Evolutionary conservation across 164 flowering plant genomes (phyloP).

Genomic region (Dillenia suffruticosa): DNA sequence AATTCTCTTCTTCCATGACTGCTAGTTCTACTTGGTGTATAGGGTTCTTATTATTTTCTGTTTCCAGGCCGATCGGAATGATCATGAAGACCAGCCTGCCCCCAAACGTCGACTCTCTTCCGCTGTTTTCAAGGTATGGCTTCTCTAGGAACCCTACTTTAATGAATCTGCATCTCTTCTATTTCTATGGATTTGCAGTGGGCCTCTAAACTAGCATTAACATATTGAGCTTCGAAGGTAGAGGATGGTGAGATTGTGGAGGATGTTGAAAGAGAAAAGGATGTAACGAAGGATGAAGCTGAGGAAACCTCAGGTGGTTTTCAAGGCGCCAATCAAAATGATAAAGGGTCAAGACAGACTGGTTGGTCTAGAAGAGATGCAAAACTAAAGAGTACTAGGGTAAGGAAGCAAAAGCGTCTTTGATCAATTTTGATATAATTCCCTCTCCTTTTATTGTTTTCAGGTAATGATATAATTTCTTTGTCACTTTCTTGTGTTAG

Average conservation of each 20-base stretch:
- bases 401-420: slow-evolving; percentile 17
- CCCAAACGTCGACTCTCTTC: slow-evolving; percentile 79
- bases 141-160: background rate
- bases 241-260: slow-evolving; percentile 74
- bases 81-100: slow-evolving; percentile 66
- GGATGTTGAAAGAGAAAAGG: slow-evolving; percentile 31
- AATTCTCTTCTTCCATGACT: background rate
- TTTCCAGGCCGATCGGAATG: slow-evolving; percentile 60
- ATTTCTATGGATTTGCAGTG: background rate
- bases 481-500: slow-evolving; percentile 25
- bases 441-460: too few species aligned
- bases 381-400: slow-evolving; percentile 31
- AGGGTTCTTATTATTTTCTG: background rate
- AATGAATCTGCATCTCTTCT: background rate
- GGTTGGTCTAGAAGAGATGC: slow-evolving; percentile 48
- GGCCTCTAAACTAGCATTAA: too few species aligned
- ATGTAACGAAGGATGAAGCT: slow-evolving; percentile 17
- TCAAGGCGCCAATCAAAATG: slow-evolving; percentile 17
- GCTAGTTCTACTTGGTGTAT: background rate
- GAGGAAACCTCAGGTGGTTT: slow-evolving; percentile 18
- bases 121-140: slow-evolving; percentile 81
- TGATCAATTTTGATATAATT: background rate
- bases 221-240: slow-evolving; percentile 32
- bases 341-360: slow-evolving; percentile 25
- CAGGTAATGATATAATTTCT: background rate